Evolutionary conservation across 2,329 filamentous ascomycete genomes (phyloP).

Genomic region (Epichloe brachyelytri): DNA sequence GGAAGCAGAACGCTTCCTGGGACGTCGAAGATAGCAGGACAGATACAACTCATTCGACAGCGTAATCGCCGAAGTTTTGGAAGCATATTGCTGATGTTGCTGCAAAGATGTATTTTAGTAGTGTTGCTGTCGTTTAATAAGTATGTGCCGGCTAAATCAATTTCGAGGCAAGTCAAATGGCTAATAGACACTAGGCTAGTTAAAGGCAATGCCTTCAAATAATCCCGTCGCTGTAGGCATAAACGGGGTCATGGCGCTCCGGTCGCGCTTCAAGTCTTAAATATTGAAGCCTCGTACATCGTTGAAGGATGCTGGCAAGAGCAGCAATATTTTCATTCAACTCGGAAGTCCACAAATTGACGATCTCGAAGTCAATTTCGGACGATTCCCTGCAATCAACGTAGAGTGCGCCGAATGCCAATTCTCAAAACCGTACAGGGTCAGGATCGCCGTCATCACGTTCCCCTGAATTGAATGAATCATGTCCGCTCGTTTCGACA

Average conservation of each 20-base stretch:
- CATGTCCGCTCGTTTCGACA: background rate
- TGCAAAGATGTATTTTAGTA: constrained; percentile 3
- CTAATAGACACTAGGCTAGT: constrained; percentile 3
- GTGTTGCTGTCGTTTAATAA: background rate
- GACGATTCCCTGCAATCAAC: background rate
- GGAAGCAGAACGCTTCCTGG: background rate
- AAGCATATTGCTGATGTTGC: constrained; percentile 2
- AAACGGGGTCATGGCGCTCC: constrained; percentile 2
- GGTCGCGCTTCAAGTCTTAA: constrained; percentile 5
- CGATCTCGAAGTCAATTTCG: background rate
- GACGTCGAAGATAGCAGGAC: constrained; percentile 4
- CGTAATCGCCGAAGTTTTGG: constrained; percentile 5
- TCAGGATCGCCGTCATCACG: background rate
- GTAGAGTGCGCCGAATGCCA: constrained; percentile 2
- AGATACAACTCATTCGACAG: constrained; percentile 5
- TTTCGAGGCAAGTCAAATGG: constrained; percentile 6
- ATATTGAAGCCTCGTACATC: constrained; percentile 3
- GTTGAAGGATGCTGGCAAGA: constrained; percentile 5
- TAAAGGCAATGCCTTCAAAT: constrained; percentile 4
- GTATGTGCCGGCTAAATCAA: constrained; percentile 5
- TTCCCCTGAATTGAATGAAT: constrained; percentile 2
- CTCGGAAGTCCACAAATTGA: constrained; percentile 3
- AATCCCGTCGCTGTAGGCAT: constrained; percentile 2
- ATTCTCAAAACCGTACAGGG: constrained; percentile 4
- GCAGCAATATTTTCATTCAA: background rate